Base-by-base conservation (phyloP, 164 flowering plant species). In the Magnolia sinica region DNA sequence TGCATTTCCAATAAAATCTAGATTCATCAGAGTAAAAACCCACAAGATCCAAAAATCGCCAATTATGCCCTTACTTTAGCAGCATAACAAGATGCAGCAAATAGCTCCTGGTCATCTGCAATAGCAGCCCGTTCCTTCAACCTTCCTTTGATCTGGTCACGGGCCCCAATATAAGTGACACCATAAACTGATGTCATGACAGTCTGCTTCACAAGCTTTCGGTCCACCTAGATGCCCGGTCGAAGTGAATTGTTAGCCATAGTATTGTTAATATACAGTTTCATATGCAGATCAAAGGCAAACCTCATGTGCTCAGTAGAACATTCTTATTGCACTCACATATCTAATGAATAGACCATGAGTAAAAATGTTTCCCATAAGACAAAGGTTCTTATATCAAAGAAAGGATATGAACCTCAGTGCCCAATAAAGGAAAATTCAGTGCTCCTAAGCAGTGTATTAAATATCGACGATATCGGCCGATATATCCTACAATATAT, bases 161-260 rank as follows among this genome's bases (percentile, higher is more conserved):
- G 93, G 19, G 98, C 99, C 77, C 99, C 99, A 77, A 91, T 81
- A 72, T 91, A 94, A n/a, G 99, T 96, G 71, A 96, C 99, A 75
- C 99, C 99, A 90, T 94, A 96, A 7, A 96, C 99, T 71, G 98
- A 94, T 74, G 98, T 94, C 99, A 96, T 96, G 80, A 96, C 99
- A 0, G 99, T 96, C 85, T 96, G 99, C 88, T 96, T 96, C 64
- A 96, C 99, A 87, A 96, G 83, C 80, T 96, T 94, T 76, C 98
- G 84, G 71, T 94, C 97, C 79, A 92, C 96, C 96, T 91, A 76
- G 52, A 24, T 37, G 45, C 7, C 27, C 66, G 52, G 58, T 58
- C 27, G 64, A 71, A 64, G 58, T 29, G 0, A 77, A 37, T 52
- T 37, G 31, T 74, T 31, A 37, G 45, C 45, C 45, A 37, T 16